A percentile compares a stretch with the other conserved stretches of the same genome.
Evolutionary conservation across 2,329 filamentous ascomycete genomes (phyloP).

Genomic region (Fusarium aywerte): DNA sequence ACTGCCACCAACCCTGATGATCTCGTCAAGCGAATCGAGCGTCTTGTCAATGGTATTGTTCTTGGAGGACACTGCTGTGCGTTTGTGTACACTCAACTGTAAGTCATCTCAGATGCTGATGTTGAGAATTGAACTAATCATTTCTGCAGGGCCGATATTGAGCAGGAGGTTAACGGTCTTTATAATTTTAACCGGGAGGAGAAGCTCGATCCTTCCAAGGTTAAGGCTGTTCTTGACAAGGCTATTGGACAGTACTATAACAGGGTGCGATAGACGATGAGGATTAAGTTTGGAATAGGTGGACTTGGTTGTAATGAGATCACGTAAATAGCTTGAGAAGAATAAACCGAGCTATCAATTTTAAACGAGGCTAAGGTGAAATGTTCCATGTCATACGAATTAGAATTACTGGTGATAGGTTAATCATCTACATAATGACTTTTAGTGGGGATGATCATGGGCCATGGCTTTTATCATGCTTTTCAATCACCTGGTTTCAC

Average conservation of each 20-base stretch:
- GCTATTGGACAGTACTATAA: conserved; percentile 61
- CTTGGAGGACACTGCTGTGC: conserved; percentile 67
- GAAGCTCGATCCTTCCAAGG: conserved; percentile 67
- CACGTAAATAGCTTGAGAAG: neutral
- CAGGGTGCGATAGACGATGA: conserved; percentile 30
- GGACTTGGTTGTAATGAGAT: neutral
- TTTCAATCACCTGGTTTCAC: neutral
- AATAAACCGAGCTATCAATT: neutral
- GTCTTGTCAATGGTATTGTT: conserved; percentile 67
- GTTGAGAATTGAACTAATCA: conserved; percentile 13
- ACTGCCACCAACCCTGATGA: conserved; percentile 70
- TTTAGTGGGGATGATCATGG: neutral
- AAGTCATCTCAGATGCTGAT: conserved; percentile 46
- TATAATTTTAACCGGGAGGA: conserved; percentile 70
- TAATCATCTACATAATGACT: neutral
- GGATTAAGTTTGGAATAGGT: too few relatives aligned
- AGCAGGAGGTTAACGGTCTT: conserved; percentile 75
- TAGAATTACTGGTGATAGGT: neutral
- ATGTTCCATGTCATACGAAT: neutral
- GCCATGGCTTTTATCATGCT: conserved; percentile 9
- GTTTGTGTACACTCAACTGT: conserved; percentile 75
- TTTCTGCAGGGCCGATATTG: conserved; percentile 62
- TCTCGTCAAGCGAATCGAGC: conserved; percentile 67
- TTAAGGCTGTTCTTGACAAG: conserved; percentile 68
- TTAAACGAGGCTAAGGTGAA: rapidly evolving